Conservation (phyloP, 176 grass and related monocot species). For the Panicum miliaceum region DNA sequence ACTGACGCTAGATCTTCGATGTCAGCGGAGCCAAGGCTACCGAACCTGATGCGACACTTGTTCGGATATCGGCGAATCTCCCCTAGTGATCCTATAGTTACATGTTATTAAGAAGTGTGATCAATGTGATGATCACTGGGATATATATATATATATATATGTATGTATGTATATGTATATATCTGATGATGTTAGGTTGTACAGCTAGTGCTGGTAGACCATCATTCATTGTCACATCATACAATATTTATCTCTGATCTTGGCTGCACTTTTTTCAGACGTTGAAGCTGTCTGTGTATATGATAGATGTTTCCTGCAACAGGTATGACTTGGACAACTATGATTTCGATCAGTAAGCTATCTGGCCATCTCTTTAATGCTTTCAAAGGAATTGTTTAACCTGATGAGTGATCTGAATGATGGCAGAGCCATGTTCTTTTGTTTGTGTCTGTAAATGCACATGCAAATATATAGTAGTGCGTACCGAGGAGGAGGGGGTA, state of each 20-base stretch:
- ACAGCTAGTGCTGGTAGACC: not conserved
- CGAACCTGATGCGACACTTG: slow-evolving; percentile 33
- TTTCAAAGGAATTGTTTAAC: no score
- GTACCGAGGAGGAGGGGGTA: no score
- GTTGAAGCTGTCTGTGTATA: not conserved
- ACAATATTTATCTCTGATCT: not conserved
- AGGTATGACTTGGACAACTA: not conserved
- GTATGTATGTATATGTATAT: no score
- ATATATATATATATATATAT: no score
- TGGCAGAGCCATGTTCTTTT: no score
- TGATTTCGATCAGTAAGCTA: not conserved
- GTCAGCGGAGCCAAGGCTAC: not conserved
- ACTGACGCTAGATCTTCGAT: not conserved
- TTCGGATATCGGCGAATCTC: slow-evolving; percentile 27
- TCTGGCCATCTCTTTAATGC: not conserved
- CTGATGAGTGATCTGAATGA: no score
- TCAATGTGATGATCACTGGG: not conserved
- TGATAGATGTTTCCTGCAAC: not conserved
- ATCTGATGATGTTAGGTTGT: not conserved
- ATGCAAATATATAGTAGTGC: no score
- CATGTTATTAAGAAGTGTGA: not conserved
- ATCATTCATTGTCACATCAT: not conserved
- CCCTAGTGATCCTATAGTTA: not conserved
- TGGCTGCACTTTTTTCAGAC: not conserved
- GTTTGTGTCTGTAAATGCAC: no score